These are phyloP conservation scores for Cladosporium halotolerans DNA, from an alignment of 2,329 filamentous ascomycete species.

Conservation along the genomic window DNA sequence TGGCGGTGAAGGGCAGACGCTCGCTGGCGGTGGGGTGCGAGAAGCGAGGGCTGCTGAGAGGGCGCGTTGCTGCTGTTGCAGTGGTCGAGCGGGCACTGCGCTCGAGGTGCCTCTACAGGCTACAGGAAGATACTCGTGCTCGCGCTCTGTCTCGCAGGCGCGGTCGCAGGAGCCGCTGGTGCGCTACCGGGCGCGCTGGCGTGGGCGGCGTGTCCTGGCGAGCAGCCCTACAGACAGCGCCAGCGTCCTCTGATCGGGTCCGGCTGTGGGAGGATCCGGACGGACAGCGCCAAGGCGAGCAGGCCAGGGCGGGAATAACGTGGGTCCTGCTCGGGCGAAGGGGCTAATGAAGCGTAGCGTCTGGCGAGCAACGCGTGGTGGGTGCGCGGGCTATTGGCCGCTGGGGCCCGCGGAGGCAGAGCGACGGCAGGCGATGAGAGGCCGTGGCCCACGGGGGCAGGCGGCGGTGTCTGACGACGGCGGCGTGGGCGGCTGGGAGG, in stretches of 20 bases:
- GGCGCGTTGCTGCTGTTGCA: not conserved
- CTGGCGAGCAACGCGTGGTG: not conserved
- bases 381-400: not conserved
- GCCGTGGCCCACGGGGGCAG: not conserved
- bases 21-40: not conserved
- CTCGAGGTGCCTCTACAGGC: too few species aligned
- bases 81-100: too few species aligned
- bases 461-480: constrained; percentile 3
- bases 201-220: not conserved
- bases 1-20: constrained; percentile 6
- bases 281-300: constrained; percentile 4
- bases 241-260: not conserved
- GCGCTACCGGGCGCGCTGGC: not conserved
- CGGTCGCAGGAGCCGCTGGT: not conserved
- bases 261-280: not conserved
- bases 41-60: not conserved
- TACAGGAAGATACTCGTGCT: too few species aligned
- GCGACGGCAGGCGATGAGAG: too few species aligned
- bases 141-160: too few species aligned
- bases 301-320: constrained; percentile 6
- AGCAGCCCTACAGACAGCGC: constrained; percentile 1
- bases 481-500: not conserved
- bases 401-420: too few species aligned
- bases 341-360: not conserved
- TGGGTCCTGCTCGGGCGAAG: not conserved